Base-by-base conservation (phyloP, 345 rosid genomes). In the Arabidopsis suecica region DNA sequence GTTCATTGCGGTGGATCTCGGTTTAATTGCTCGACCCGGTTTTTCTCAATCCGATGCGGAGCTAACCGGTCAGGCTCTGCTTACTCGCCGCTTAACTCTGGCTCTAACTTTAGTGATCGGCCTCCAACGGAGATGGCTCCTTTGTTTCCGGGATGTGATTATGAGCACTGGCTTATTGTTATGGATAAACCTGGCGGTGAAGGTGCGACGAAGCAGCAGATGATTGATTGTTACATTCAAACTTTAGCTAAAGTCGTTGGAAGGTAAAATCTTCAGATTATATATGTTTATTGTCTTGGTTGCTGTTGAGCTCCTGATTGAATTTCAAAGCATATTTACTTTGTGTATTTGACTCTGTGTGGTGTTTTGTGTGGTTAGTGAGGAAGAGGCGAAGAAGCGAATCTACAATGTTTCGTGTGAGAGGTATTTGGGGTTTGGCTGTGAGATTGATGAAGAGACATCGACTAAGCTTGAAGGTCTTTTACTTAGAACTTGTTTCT, bases 51-150 rank as follows among this genome's bases (percentile, higher is more conserved):
- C 14, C 83, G 97, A 0, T 89, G 94, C 87, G 78, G 83, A 34
- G 97, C 84, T 49, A 84, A 89, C 81, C 91, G 97, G 45, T 70
- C 96, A 5, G 96, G 97, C 4, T 83, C 94, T 0, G 70, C 88
- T 10, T 95, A 95, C 86, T 90, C 97, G 5, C 98, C 98, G 5
- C 82, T 96, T 57, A 96, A 91, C 75, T 88, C 97, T 6, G 90
- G 94, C 30, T 91, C 97, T 6, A 93, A 89, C 82, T 89, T 87
- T 79, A 91, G 97, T 65, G 96, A 96, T 83, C 86, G 98, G 6
- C 98, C 97, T 3, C 97, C 98, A 33, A 93, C 91, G 36, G 98
- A 96, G 73, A 93, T 92, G 98, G 88, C 96, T 4, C 97, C 97
- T 9, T 89, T 93, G 61, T 96, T 96, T 48, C 94, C 97, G 0